A percentile compares a stretch with the other conserved stretches of the same genome.
Conservation (phyloP, 2,329 filamentous ascomycete genomes). For the Lizonia empirigonia region DNA sequence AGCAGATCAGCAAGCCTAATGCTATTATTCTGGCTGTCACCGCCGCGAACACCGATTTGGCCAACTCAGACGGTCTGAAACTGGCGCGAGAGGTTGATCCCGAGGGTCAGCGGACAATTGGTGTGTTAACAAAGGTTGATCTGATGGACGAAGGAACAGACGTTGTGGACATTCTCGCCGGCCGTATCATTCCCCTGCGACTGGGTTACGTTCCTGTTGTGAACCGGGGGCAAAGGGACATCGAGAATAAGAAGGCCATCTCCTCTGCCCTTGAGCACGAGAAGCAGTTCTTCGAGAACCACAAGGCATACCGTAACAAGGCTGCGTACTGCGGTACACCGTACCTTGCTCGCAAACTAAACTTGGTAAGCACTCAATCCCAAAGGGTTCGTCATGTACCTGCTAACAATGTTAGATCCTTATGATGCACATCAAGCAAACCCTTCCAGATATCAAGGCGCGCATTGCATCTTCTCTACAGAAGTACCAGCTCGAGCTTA, state of each 20-base stretch:
- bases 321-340: slow-evolving; percentile 97
- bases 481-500: slow-evolving; percentile 85
- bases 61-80: slow-evolving; percentile 97
- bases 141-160: slow-evolving; percentile 99
- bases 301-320: slow-evolving; percentile 99
- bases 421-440: slow-evolving; percentile 99
- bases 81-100: slow-evolving; percentile 95
- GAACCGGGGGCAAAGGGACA: slow-evolving; percentile 96
- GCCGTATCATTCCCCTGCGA: slow-evolving; percentile 92
- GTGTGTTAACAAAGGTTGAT: slow-evolving; percentile 98
- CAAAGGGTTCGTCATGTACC: neutral
- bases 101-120: slow-evolving; percentile 95
- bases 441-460: slow-evolving; percentile 96
- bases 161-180: slow-evolving; percentile 96
- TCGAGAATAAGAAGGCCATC: slow-evolving; percentile 97
- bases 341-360: slow-evolving; percentile 94
- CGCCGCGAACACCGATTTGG: slow-evolving; percentile 95
- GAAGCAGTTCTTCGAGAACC: slow-evolving; percentile 96
- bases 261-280: slow-evolving; percentile 88
- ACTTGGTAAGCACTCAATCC: slow-evolving; percentile 64
- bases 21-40: slow-evolving; percentile 97
- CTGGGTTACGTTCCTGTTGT: slow-evolving; percentile 97
- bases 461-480: slow-evolving; percentile 91
- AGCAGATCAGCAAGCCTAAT: slow-evolving; percentile 98
- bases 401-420: slow-evolving; percentile 67